Evolutionary conservation across 495 filamentous ascomycete species (phyloP).

Genomic region (Penicillium manginii): DNA sequence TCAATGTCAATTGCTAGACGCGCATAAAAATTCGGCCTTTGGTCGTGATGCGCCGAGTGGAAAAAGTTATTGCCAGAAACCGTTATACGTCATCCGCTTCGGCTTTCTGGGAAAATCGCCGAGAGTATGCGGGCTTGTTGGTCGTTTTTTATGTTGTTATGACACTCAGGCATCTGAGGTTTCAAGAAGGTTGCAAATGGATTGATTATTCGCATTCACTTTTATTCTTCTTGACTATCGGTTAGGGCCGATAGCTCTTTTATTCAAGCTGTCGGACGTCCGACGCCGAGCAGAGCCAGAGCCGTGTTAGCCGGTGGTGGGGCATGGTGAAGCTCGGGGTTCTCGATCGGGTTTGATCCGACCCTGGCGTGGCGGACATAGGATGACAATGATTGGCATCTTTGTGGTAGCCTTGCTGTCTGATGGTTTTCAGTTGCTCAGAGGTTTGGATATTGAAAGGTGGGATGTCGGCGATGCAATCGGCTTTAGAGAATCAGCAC

Average conservation of each 20-base stretch:
- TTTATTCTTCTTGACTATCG: background rate
- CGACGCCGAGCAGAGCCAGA: slow-evolving; percentile 8
- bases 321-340: background rate
- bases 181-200: background rate
- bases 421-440: no score
- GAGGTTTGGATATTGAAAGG: no score
- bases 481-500: background rate
- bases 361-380: no score
- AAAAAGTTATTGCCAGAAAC: slow-evolving; percentile 7
- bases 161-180: no score
- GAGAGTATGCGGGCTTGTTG: background rate
- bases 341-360: no score
- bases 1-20: background rate
- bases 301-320: slow-evolving; percentile 26
- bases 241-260: background rate
- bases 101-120: background rate
- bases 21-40: background rate
- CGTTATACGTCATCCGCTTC: slow-evolving; percentile 1
- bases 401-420: background rate
- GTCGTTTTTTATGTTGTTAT: no score
- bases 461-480: no score
- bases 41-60: background rate
- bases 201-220: background rate
- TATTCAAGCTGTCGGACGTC: slow-evolving; percentile 25
- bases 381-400: background rate